phyloP scores from a whole-genome alignment of 768 basidiomycete species.

The Paxillus involutus region DNA sequence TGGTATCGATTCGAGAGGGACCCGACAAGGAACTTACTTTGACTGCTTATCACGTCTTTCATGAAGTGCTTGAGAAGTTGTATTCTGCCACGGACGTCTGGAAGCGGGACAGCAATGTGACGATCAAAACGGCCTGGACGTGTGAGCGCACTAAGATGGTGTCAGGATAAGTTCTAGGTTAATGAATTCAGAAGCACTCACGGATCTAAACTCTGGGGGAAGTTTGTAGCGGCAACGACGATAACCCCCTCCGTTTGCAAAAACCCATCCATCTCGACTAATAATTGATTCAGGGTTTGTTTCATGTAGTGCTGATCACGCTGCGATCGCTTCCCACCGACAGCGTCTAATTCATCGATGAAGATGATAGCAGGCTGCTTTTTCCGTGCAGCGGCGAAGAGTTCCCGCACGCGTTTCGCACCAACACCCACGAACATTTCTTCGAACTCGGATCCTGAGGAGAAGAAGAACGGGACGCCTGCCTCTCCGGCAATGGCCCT shows the following conservation, averaged over 20 bases:
- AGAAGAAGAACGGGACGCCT: constrained; percentile 96
- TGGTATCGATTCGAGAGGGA: not conserved
- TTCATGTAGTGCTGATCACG: constrained; percentile 89
- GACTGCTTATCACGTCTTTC: constrained; percentile 66
- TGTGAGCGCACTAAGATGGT: constrained; percentile 71
- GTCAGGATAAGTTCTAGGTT: not conserved
- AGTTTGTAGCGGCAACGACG: constrained; percentile 97
- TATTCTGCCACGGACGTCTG: constrained; percentile 92
- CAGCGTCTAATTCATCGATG: constrained; percentile 95
- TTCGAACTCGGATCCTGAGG: constrained; percentile 95
- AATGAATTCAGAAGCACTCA: constrained; percentile 36
- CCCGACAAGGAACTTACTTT: constrained; percentile 38
- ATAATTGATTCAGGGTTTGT: constrained; percentile 92
- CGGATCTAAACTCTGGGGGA: constrained; percentile 92
- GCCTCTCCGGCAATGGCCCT: constrained; percentile 97
- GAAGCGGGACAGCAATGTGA: constrained; percentile 87
- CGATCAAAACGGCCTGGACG: constrained; percentile 97
- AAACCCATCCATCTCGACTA: constrained; percentile 98
- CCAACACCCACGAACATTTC: constrained; percentile 98
- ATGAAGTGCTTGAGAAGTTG: constrained; percentile 93
- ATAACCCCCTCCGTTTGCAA: constrained; percentile 91
- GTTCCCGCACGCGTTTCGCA: constrained; percentile 91
- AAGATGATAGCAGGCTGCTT: constrained; percentile 97
- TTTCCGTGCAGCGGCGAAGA: constrained; percentile 92
- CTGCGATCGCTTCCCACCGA: constrained; percentile 84